Evolutionary conservation across 2,329 filamentous ascomycete genomes (phyloP), one percentile per base, ranked within the genome.

Genomic region (Clarireedia homoeocarpa): DNA sequence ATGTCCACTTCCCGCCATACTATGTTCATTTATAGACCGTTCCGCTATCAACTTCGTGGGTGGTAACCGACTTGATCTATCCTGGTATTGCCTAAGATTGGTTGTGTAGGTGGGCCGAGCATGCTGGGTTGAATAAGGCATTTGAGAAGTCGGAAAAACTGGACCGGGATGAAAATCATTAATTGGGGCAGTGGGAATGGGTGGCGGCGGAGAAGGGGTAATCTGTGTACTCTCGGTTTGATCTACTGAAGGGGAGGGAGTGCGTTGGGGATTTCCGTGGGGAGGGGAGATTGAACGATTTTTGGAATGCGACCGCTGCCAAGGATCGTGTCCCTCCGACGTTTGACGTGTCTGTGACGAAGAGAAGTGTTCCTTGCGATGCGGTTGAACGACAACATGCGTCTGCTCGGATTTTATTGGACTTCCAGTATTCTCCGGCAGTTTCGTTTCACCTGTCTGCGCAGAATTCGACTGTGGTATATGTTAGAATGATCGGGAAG

Each of bases 101-200:
- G 53, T 55, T 24, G 47, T 38, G 36, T 55, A 55, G 14, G 39
- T 44, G 20, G 46, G 9, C 23, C 46, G 53, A 30, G 53, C 27
- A 36, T 55, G 48, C 15, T 55, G 48, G 23, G 34, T 30, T 44
- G 48, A 47, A 26, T 55, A 55, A 55, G 53, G 53, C 53, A 55
- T 55, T 17, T 55, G 53, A 24, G 46, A 50, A 51, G 20, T 55
- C 36, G 53, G 17, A 38, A 55, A 50, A 12, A 50, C 44, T 5
- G 53, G 17, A 20, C 53, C 46, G 36, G 53, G 46, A 39, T 34
- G 51, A 20, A 55, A 55, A 17, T 55, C 53, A 14, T 46, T 50
- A 17, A 55, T 55, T 36, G 53, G 53, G 17, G 53, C 53, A 44
- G 53, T 55, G 14, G 53, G 53, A 51, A 55, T 55, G n/a, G 53